A percentile compares a stretch with the other conserved stretches of the same genome.
phyloP scores from a whole-genome alignment of 1,284 basidiomycete species.

The Ceratobasidium sp. region DNA sequence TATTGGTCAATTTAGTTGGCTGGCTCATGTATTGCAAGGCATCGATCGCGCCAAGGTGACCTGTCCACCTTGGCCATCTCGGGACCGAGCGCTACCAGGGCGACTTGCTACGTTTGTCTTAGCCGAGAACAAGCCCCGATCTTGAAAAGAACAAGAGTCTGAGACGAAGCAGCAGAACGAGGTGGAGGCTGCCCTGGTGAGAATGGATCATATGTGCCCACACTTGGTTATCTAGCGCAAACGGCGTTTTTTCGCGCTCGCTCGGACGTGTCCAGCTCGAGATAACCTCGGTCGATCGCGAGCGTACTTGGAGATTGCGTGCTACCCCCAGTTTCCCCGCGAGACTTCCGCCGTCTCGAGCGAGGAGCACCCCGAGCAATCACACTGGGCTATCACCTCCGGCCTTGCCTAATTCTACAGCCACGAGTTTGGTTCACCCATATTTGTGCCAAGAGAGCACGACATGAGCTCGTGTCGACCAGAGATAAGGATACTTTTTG shows the following conservation, averaged over 20 bases:
- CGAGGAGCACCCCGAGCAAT: conserved; percentile 1
- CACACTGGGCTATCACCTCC: not conserved
- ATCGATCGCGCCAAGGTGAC: not conserved
- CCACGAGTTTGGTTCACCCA: too few relatives aligned
- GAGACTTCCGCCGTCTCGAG: not conserved
- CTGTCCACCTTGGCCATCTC: too few relatives aligned
- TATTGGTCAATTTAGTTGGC: too few relatives aligned
- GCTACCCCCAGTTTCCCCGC: not conserved
- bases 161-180: too few relatives aligned
- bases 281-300: conserved; percentile 11
- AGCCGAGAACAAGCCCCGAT: too few relatives aligned
- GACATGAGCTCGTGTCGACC: not conserved
- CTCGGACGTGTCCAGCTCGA: not conserved
- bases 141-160: too few relatives aligned
- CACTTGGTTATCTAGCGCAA: not conserved
- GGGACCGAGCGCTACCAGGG: too few relatives aligned
- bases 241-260: not conserved
- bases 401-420: too few relatives aligned
- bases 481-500: conserved; percentile 6
- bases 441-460: not conserved
- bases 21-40: not conserved
- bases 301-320: not conserved
- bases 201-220: not conserved
- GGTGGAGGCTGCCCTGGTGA: not conserved
- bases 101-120: too few relatives aligned